A percentile compares a stretch with the other conserved stretches of the same genome.
Conservation (phyloP, 345 rosid species). For the Dovyalis caffra region DNA sequence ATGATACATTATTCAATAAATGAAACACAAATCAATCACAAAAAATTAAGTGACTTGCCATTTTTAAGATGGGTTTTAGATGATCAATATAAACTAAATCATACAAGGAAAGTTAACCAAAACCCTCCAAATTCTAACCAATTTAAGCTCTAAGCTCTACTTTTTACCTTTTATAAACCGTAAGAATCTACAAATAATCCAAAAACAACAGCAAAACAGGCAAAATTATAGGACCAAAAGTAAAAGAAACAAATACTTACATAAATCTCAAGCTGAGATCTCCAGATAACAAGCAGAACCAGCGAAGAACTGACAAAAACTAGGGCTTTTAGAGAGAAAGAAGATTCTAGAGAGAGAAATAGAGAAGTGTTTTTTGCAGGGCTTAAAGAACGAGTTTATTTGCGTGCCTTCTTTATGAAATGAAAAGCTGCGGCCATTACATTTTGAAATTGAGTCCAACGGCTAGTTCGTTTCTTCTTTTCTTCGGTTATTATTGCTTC, state of each 20-base stretch:
- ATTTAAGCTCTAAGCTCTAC: slow-evolving; percentile 1
- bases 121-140: background rate
- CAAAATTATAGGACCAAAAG: background rate
- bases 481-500: background rate
- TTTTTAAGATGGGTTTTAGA: background rate
- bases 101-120: slow-evolving; percentile 13
- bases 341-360: background rate
- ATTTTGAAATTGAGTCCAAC: slow-evolving; percentile 27
- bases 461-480: slow-evolving; percentile 25
- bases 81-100: background rate
- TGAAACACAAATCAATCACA: background rate
- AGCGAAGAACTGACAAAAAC: background rate
- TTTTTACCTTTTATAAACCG: background rate
- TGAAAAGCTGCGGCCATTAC: slow-evolving; percentile 11
- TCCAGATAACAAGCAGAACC: slow-evolving; percentile 14
- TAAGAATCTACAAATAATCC: background rate
- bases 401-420: slow-evolving; percentile 14
- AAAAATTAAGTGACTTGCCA: background rate
- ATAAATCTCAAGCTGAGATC: slow-evolving; percentile 12
- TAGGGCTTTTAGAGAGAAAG: background rate
- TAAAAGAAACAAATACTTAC: slow-evolving; percentile 12
- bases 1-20: background rate
- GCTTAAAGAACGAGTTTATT: background rate
- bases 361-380: background rate
- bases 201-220: background rate